These are phyloP conservation scores for Amanita jacksonii DNA, from an alignment of 768 basidiomycete species.

Conservation along the genomic window DNA sequence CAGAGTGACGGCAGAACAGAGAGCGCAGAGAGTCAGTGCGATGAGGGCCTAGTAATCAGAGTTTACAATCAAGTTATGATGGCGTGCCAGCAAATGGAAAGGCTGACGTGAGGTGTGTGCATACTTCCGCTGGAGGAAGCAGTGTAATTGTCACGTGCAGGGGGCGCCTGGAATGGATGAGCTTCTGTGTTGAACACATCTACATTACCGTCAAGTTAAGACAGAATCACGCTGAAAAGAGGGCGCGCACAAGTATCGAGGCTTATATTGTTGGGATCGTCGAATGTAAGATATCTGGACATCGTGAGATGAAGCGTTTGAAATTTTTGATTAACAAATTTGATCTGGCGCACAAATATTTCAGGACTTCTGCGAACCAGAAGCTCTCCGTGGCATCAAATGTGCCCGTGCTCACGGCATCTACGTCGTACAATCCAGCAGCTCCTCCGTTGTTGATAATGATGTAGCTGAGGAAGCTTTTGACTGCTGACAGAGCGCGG, in stretches of 20 bases:
- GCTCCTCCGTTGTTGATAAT: constrained; percentile 29
- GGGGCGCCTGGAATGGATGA: constrained; percentile 57
- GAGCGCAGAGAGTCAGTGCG: no score
- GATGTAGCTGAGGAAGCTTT: constrained; percentile 50
- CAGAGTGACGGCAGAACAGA: no score
- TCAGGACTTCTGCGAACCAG: constrained; percentile 69
- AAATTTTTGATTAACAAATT: no score
- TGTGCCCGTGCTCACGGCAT: constrained; percentile 26
- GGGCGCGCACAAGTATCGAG: constrained; percentile 49
- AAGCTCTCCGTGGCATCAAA: constrained; percentile 64
- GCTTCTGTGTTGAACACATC: constrained; percentile 67
- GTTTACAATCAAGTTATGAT: no score
- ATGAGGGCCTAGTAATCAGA: no score
- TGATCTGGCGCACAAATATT: constrained; percentile 64
- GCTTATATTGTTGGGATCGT: constrained; percentile 56
- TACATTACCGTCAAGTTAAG: constrained; percentile 13
- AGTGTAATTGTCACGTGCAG: constrained; percentile 14
- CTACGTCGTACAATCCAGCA: constrained; percentile 49
- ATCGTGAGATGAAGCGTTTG: no score
- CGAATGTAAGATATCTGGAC: constrained; percentile 47
- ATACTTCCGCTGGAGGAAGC: no score
- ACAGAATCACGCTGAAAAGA: constrained; percentile 4
- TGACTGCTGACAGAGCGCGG: constrained; percentile 48
- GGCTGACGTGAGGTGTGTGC: no score
- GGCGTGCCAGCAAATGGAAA: no score